Conservation (phyloP, 768 basidiomycete genomes). For the Naganishia antarctica region DNA sequence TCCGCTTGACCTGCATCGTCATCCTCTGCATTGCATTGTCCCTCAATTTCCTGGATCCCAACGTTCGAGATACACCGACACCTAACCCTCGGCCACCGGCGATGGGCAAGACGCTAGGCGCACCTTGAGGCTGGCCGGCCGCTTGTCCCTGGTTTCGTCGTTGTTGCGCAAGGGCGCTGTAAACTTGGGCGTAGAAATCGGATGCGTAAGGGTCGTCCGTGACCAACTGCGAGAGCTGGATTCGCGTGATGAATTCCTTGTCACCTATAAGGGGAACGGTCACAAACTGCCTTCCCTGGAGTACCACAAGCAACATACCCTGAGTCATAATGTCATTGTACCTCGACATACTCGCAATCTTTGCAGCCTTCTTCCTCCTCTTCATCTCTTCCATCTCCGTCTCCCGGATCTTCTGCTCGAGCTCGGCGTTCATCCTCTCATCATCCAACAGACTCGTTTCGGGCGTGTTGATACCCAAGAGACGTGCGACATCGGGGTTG, state of each 20-base stretch:
- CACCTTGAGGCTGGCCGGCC: too few relatives aligned
- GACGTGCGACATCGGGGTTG: slow-evolving; percentile 5
- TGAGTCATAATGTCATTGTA: slow-evolving; percentile 50
- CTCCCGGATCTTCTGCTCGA: slow-evolving; percentile 36
- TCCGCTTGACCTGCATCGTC: slow-evolving; percentile 77
- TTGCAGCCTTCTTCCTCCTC: slow-evolving; percentile 34
- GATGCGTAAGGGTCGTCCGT: slow-evolving; percentile 96
- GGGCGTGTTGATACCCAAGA: slow-evolving; percentile 8
- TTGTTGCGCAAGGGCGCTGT: slow-evolving; percentile 74
- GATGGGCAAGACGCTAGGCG: slow-evolving; percentile 68
- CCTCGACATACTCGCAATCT: slow-evolving; percentile 45
- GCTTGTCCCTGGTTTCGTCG: too few relatives aligned
- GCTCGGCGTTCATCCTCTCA: slow-evolving; percentile 29
- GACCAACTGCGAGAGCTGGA: slow-evolving; percentile 96
- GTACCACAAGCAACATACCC: slow-evolving; percentile 11
- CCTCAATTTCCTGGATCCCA: slow-evolving; percentile 31
- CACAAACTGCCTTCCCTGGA: too few relatives aligned
- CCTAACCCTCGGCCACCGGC: slow-evolving; percentile 68
- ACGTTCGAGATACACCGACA: slow-evolving; percentile 67
- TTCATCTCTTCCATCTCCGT: slow-evolving; percentile 36
- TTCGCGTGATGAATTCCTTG: slow-evolving; percentile 98
- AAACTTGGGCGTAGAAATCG: slow-evolving; percentile 97
- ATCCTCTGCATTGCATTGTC: slow-evolving; percentile 50
- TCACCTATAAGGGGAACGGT: too few relatives aligned
- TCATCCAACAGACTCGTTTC: slow-evolving; percentile 15